Evolutionary conservation across 371 early-diverging fungal species (phyloP).

Genomic region (Choanephora cucurbitarum): DNA sequence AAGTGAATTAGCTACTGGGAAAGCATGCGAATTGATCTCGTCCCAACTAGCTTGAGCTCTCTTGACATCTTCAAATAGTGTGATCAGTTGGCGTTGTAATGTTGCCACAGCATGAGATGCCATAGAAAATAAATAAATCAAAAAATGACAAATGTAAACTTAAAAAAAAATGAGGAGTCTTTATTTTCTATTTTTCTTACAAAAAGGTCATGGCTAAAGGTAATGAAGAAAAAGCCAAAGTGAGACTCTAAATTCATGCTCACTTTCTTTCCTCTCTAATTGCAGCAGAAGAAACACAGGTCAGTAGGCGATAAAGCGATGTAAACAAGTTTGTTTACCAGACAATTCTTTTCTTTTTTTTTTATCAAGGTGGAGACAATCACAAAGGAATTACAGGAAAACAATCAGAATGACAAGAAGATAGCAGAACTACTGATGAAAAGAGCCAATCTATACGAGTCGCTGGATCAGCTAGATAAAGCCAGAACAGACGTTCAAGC

Average conservation of each 20-base stretch:
- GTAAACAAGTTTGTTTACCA: conserved; percentile 1
- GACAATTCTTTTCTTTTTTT: too few relatives aligned
- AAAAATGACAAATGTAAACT: too few relatives aligned
- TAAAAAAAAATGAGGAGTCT: conserved; percentile 4
- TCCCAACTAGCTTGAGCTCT: conserved; percentile 39
- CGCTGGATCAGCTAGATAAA: conserved; percentile 26
- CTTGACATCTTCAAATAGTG: conserved; percentile 39
- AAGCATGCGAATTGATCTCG: conserved; percentile 42
- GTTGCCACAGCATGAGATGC: conserved; percentile 41
- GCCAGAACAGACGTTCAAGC: conserved; percentile 43
- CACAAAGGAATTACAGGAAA: too few relatives aligned
- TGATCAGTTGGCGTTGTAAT: conserved; percentile 34
- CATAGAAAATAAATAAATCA: background rate
- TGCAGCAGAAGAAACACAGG: background rate
- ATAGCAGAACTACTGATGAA: conserved; percentile 27
- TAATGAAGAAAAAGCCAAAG: too few relatives aligned
- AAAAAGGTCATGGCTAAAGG: background rate
- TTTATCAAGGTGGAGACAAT: too few relatives aligned
- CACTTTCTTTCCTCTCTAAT: too few relatives aligned
- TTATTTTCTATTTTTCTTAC: background rate
- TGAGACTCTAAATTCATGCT: too few relatives aligned
- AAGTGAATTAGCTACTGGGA: conserved; percentile 35
- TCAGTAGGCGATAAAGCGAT: conserved; percentile 9
- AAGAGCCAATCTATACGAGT: conserved; percentile 41
- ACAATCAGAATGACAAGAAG: conserved; percentile 19